phyloP scores from a whole-genome alignment of 2,329 filamentous ascomycete species.

The Arthrobotrys sphaeroides region DNA sequence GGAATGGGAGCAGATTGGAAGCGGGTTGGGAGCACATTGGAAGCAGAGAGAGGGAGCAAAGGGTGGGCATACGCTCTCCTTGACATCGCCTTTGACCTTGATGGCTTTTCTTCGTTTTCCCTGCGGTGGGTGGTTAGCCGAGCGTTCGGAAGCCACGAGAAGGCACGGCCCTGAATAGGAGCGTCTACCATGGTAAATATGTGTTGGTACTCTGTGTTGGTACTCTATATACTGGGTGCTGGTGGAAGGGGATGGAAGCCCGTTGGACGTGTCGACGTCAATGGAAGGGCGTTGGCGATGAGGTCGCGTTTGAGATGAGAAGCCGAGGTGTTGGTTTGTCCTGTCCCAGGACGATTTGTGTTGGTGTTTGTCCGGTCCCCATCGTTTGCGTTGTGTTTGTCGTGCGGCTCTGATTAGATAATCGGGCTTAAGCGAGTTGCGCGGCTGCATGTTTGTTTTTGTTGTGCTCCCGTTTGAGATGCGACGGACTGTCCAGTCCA shows the following conservation, averaged over 20 bases:
- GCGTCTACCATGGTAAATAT: slow-evolving; percentile 18
- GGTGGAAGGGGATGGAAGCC: neutral
- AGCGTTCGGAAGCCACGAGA: neutral
- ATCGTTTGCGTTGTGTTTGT: neutral
- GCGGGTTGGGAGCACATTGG: too few species aligned
- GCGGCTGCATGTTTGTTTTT: slow-evolving; percentile 34
- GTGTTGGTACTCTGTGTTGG: too few species aligned
- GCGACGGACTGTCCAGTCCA: neutral
- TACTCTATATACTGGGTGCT: too few species aligned
- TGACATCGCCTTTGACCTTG: slow-evolving; percentile 50
- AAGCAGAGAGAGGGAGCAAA: too few species aligned
- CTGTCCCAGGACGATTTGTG: too few species aligned
- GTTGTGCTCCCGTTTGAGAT: slow-evolving; percentile 31
- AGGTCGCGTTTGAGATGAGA: slow-evolving; percentile 28
- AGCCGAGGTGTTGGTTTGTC: neutral
- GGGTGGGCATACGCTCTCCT: slow-evolving; percentile 43
- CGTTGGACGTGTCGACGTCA: neutral
- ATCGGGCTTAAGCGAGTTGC: slow-evolving; percentile 1
- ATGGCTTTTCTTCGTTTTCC: slow-evolving; percentile 53
- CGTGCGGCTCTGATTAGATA: slow-evolving; percentile 3
- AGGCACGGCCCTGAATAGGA: neutral
- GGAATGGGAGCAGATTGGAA: too few species aligned
- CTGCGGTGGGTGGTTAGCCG: too few species aligned
- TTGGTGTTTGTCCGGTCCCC: too few species aligned
- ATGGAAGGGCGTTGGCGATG: neutral